These are phyloP conservation scores for Candida quercuum DNA, from an alignment of 805 yeast species.

Conservation along the genomic window DNA sequence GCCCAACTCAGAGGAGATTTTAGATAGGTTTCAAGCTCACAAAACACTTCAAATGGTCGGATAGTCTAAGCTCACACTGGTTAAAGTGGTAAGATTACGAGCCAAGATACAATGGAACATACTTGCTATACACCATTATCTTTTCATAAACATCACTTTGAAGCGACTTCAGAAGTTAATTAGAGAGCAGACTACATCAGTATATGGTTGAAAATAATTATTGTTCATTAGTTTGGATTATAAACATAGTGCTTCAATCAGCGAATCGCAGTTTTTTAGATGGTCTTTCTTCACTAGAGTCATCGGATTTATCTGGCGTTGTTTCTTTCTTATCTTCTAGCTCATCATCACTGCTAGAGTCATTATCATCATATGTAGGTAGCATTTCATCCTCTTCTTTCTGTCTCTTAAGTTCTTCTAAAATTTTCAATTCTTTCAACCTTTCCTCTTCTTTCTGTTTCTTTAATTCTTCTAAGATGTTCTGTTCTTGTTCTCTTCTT, in stretches of 20 bases:
- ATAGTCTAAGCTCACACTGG: too few species aligned
- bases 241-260: neutral
- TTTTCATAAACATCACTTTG: too few species aligned
- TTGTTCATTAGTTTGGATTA: neutral
- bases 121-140: too few species aligned
- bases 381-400: conserved; percentile 15
- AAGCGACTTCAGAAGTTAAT: too few species aligned
- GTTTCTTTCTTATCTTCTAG: neutral
- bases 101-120: too few species aligned
- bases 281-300: neutral
- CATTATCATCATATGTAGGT: conserved; percentile 14
- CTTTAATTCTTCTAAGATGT: conserved; percentile 4
- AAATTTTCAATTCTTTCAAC: conserved; percentile 7
- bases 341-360: conserved; percentile 10
- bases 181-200: too few species aligned
- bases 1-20: too few species aligned
- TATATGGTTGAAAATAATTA: too few species aligned
- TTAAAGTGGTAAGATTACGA: too few species aligned
- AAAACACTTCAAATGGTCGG: too few species aligned
- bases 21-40: too few species aligned
- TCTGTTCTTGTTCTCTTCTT: conserved; percentile 6
- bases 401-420: conserved; percentile 4
- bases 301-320: neutral
- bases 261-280: conserved; percentile 13
- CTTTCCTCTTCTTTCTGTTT: conserved; percentile 13